These are phyloP conservation scores for Podaxis sp. DNA, from an alignment of 768 basidiomycete genomes.

Conservation along the genomic window DNA sequence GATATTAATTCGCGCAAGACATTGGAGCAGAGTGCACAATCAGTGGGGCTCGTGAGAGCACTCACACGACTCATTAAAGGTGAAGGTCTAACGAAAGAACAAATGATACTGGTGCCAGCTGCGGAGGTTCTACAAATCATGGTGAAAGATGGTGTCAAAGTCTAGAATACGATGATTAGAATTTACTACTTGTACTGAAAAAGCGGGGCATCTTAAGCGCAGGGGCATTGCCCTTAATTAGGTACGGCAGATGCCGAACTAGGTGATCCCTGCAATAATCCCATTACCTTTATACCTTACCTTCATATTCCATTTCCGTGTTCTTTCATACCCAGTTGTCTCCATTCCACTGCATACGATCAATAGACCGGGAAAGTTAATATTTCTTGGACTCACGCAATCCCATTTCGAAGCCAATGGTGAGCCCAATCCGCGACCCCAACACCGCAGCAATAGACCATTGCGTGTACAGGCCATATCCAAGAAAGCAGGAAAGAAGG, in stretches of 20 bases:
- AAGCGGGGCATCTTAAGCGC: background rate
- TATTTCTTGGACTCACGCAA: background rate
- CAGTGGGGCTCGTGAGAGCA: conserved; percentile 51
- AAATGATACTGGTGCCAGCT: conserved; percentile 45
- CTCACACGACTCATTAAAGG: conserved; percentile 51
- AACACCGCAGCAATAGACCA: conserved; percentile 4
- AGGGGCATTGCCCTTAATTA: background rate
- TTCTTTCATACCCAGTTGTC: background rate
- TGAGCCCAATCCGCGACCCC: conserved; percentile 11
- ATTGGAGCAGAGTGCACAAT: conserved; percentile 52
- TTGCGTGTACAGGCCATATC: conserved; percentile 63
- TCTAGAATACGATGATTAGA: conserved; percentile 1
- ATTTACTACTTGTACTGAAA: background rate
- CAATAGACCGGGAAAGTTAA: background rate
- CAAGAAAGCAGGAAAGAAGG: conserved; percentile 91
- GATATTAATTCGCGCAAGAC: conserved; percentile 36
- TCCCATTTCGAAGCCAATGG: conserved; percentile 17
- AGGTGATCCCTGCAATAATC: background rate
- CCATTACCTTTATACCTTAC: conserved; percentile 1
- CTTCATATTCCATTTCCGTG: background rate
- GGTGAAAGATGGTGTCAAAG: conserved; percentile 12
- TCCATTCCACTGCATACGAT: background rate
- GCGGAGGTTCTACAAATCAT: conserved; percentile 49
- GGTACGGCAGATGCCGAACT: conserved; percentile 7
- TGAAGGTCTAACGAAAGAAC: conserved; percentile 29